Base-by-base conservation (phyloP, 1,284 basidiomycete species). In the Austroboletus novae-zelandiae region DNA sequence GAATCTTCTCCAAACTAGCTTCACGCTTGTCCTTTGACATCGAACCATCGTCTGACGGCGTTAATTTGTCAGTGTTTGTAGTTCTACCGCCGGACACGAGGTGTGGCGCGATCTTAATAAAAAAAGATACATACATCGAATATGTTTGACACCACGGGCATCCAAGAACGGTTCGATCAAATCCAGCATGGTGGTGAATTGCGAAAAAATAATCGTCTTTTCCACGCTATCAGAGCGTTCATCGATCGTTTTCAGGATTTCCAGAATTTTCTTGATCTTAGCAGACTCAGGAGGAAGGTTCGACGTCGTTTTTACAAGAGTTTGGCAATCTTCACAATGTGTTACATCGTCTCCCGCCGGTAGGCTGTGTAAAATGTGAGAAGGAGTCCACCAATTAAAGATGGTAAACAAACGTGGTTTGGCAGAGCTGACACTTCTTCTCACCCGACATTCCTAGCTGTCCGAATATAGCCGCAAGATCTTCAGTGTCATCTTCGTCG, bases 111-210 rank as follows among this genome's bases (percentile, higher is more conserved):
- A 52, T 25, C 8, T 42, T 36, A 27, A 45, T 48, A 31, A 54
- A 55, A 45, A 27, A 30, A 8, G 11, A 20, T 14, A 81, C 92
- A 74, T 64, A 95, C 94, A 98, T 60, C 94, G 82, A 20, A 91
- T 90, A 65, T 82, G 95, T 47, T 77, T 76, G 58, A 93, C 76
- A 0, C 80, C 80, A 7, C 79, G 74, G 4, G 79, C 75, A 20
- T 73, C 71, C 61, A 98, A 73, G 71, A 95, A 95, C 0, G 86
- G 88, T 69, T 94, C 84, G 43, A 98, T 76, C 48, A 98, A 65
- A 67, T 95, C 84, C 50, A 98, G 73, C 84, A 98, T 95, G 11
- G 80, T 81, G 0, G 95, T 97, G 66, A 98, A 98, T 62, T 95
- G 88, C 1, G 83, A 88, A 64, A 91, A 91, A 25, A 91, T 81